A percentile compares a stretch with the other conserved stretches of the same genome.
Conservation (phyloP, 345 rosid species). For the Ceriops decandra region DNA sequence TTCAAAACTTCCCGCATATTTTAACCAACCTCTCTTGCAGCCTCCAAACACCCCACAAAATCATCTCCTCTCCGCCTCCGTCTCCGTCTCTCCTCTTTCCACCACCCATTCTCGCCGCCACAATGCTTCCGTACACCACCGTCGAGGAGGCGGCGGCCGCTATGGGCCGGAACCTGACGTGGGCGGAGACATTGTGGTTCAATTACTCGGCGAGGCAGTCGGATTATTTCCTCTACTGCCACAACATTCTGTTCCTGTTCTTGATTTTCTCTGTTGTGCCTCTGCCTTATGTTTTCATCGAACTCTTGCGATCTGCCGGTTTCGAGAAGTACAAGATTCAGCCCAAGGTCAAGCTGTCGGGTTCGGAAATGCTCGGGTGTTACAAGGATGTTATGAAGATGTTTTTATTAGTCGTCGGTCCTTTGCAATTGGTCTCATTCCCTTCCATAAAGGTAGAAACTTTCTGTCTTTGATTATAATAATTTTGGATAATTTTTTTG, state of each 20-base stretch:
- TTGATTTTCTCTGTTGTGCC: slow-evolving; percentile 69
- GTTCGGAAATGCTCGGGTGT: slow-evolving; percentile 58
- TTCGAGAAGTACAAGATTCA: slow-evolving; percentile 76
- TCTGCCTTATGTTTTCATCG: slow-evolving; percentile 54
- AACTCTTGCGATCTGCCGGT: slow-evolving; percentile 45
- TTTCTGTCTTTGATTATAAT: neutral
- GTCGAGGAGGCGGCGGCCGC: slow-evolving; percentile 58
- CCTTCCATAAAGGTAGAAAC: slow-evolving; percentile 69
- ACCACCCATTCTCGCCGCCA: slow-evolving; percentile 13
- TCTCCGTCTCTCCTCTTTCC: slow-evolving; percentile 1
- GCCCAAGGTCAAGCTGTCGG: slow-evolving; percentile 64
- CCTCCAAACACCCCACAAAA: too few relatives aligned
- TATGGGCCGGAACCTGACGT: slow-evolving; percentile 71
- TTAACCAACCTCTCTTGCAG: neutral
- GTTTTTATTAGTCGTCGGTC: slow-evolving; percentile 77
- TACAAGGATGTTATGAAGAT: slow-evolving; percentile 72
- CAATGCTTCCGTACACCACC: slow-evolving; percentile 72
- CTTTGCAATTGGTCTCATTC: slow-evolving; percentile 74
- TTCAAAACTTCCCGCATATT: slow-evolving; percentile 35
- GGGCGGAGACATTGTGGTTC: slow-evolving; percentile 71
- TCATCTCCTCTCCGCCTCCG: neutral
- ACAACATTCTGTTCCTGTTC: slow-evolving; percentile 70
- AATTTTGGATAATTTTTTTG: neutral
- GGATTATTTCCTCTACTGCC: slow-evolving; percentile 80
- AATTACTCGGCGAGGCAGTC: slow-evolving; percentile 76